Conservation (phyloP, 2,329 filamentous ascomycete genomes). For the Lojkania enalia region DNA sequence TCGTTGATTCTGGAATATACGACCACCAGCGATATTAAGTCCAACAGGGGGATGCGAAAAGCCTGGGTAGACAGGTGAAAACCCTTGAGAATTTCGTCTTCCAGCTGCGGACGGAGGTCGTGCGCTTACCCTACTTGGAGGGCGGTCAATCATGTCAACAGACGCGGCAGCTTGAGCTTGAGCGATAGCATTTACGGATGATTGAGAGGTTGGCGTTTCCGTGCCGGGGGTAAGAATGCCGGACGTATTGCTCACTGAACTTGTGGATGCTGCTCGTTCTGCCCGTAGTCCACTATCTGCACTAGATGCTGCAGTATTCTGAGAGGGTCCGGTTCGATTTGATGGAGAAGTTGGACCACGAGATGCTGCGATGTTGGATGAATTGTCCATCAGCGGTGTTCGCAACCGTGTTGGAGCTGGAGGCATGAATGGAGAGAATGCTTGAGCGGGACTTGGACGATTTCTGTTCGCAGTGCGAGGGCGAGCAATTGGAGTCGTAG, state of each 20-base stretch:
- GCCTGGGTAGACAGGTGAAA: conserved; percentile 33
- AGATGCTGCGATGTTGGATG: conserved; percentile 25
- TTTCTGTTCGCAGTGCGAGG: conserved; percentile 46
- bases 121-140: conserved; percentile 40
- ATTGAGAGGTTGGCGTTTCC: conserved; percentile 31
- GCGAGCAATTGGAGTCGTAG: conserved; percentile 44
- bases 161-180: conserved; percentile 32
- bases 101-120: conserved; percentile 42
- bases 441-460: conserved; percentile 40
- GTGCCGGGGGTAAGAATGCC: conserved; percentile 34
- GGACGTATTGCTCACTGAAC: conserved; percentile 35
- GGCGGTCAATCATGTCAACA: conserved; percentile 43
- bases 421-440: conserved; percentile 41
- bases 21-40: conserved; percentile 35
- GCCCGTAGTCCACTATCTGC: conserved; percentile 18
- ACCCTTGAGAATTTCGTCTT: conserved; percentile 38
- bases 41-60: conserved; percentile 36
- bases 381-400: conserved; percentile 39
- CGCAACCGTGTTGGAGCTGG: conserved; percentile 36
- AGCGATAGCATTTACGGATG: conserved; percentile 31
- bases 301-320: conserved; percentile 19
- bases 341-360: conserved; percentile 37
- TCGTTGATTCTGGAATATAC: conserved; percentile 35
- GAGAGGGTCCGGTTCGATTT: conserved; percentile 29
- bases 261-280: conserved; percentile 33